A percentile compares a stretch with the other conserved stretches of the same genome.
These are phyloP conservation scores for Agapanthus africanus DNA, from an alignment of 106 monocot genomes.

Conservation along the genomic window DNA sequence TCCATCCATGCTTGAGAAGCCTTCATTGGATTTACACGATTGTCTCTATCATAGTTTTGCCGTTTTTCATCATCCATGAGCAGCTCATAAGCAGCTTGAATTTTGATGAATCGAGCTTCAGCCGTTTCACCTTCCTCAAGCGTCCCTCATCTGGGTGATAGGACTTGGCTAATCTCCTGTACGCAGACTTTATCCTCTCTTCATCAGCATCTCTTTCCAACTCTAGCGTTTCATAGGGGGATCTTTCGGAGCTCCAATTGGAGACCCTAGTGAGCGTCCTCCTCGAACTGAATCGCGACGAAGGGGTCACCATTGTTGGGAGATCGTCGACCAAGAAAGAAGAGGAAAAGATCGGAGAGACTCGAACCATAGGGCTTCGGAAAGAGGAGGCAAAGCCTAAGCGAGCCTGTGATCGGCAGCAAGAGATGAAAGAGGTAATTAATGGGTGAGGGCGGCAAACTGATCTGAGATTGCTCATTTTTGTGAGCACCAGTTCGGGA, in stretches of 20 bases:
- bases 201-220: no score
- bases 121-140: slow-evolving; percentile 94
- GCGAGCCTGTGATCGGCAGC: slow-evolving; percentile 21
- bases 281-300: slow-evolving; percentile 28
- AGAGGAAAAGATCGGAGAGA: slow-evolving; percentile 11
- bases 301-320: slow-evolving; percentile 11
- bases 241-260: slow-evolving; percentile 75
- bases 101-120: slow-evolving; percentile 94
- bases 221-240: slow-evolving; percentile 91
- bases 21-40: slow-evolving; percentile 87
- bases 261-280: slow-evolving; percentile 68
- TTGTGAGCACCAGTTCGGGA: no score
- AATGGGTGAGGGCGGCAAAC: slow-evolving; percentile 29
- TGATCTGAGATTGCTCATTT: slow-evolving; percentile 54
- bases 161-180: no score
- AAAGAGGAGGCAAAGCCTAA: slow-evolving; percentile 9
- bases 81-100: slow-evolving; percentile 98
- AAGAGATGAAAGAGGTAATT: slow-evolving; percentile 32
- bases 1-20: slow-evolving; percentile 24
- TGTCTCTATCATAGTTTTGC: slow-evolving; percentile 65
- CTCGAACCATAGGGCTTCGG: slow-evolving; percentile 15
- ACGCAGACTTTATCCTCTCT: no score
- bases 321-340: slow-evolving; percentile 33
- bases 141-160: no score
- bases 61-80: slow-evolving; percentile 73